Percentiles rank a stretch among this genome's conserved stretches.
Evolutionary conservation across 225 moss, liverwort and hornwort species (phyloP).

Genomic region (Neckera pumila): DNA sequence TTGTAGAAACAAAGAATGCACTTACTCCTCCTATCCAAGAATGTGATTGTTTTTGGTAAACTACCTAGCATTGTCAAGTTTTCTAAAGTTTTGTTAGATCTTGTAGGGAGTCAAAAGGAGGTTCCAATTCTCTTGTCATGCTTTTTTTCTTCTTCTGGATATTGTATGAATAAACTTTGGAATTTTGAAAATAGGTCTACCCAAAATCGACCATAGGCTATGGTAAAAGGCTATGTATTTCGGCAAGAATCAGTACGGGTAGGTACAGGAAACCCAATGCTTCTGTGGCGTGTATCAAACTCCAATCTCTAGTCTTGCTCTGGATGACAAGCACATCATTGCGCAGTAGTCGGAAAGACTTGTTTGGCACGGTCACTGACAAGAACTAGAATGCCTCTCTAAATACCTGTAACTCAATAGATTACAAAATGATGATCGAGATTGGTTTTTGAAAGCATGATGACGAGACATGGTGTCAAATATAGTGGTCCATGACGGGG

Average conservation of each 20-base stretch:
- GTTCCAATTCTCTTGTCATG: too few species aligned
- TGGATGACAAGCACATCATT: neutral
- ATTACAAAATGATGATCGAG: too few species aligned
- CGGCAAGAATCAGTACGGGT: neutral
- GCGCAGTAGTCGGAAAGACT: neutral
- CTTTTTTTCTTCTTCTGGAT: too few species aligned
- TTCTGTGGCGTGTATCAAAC: too few species aligned
- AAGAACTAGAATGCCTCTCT: neutral
- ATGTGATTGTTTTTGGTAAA: too few species aligned
- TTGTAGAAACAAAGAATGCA: too few species aligned
- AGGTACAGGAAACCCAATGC: neutral
- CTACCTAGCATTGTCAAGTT: too few species aligned
- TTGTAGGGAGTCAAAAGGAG: neutral
- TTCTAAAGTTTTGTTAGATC: neutral
- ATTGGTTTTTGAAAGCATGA: neutral
- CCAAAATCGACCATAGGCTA: neutral
- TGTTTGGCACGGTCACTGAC: neutral
- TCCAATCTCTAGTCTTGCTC: neutral
- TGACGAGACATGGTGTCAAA: neutral
- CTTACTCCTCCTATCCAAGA: too few species aligned
- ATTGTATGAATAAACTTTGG: neutral
- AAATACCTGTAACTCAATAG: neutral
- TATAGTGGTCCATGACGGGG: neutral
- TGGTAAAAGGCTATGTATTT: too few species aligned
- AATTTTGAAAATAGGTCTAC: neutral